phyloP scores from a whole-genome alignment of 148 eudicot species.

The Hydrangea macrophylla region DNA sequence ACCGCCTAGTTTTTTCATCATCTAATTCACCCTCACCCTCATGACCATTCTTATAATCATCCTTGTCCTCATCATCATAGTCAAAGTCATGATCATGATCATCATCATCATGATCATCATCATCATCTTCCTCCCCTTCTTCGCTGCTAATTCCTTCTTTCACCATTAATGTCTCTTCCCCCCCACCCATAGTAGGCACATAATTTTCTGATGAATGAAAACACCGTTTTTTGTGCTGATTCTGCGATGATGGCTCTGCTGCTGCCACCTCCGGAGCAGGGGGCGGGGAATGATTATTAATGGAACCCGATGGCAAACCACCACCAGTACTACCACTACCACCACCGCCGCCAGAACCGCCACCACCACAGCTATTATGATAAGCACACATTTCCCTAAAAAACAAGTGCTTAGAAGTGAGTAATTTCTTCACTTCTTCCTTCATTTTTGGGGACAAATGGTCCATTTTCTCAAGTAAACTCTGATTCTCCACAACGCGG shows the following conservation, averaged over 20 bases:
- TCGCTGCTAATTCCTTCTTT: slow-evolving; percentile 15
- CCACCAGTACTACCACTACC: slow-evolving; percentile 3
- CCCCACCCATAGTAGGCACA: slow-evolving; percentile 24
- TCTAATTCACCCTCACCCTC: slow-evolving; percentile 22
- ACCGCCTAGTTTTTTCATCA: slow-evolving; percentile 21
- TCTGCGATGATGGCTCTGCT: slow-evolving; percentile 17
- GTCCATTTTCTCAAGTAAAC: slow-evolving; percentile 75
- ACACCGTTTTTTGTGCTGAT: slow-evolving; percentile 31
- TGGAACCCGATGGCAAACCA: slow-evolving; percentile 13
- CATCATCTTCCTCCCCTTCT: slow-evolving; percentile 13
- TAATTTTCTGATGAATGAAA: slow-evolving; percentile 33
- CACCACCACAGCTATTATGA: slow-evolving; percentile 70
- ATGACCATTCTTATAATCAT: slow-evolving; percentile 12
- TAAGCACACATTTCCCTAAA: slow-evolving; percentile 98
- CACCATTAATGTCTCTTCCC: slow-evolving; percentile 21
- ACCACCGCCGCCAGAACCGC: slow-evolving; percentile 16
- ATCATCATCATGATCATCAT: slow-evolving; percentile 34
- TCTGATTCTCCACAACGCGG: slow-evolving; percentile 78
- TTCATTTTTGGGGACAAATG: slow-evolving; percentile 55
- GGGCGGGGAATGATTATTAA: too few species aligned
- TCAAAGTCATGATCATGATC: slow-evolving; percentile 39
- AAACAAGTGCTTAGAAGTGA: slow-evolving; percentile 90
- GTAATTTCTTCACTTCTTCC: slow-evolving; percentile 77
- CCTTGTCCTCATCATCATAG: slow-evolving; percentile 31
- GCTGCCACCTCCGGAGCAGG: slow-evolving; percentile 23